These are phyloP conservation scores for Sanguinoderma infundibulare DNA, from an alignment of 1,284 basidiomycete species.

Conservation along the genomic window DNA sequence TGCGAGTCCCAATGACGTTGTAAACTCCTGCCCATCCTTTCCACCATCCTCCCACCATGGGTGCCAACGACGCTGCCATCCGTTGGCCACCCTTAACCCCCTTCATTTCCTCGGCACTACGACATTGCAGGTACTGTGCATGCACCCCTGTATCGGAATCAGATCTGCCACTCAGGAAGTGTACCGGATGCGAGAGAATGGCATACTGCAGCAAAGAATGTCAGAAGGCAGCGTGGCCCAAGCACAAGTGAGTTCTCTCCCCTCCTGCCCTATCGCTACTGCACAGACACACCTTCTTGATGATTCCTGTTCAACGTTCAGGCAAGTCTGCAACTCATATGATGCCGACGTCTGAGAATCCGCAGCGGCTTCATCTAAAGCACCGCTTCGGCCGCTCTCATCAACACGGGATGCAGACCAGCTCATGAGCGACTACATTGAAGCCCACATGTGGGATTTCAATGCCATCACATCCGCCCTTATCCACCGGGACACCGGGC, in stretches of 20 bases:
- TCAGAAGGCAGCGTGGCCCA: not conserved
- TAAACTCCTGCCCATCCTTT: too few species aligned
- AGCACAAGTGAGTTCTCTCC: not conserved
- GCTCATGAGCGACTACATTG: not conserved
- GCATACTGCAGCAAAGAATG: conserved; percentile 1
- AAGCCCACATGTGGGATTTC: not conserved
- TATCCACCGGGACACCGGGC: not conserved
- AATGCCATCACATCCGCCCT: not conserved
- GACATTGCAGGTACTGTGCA: too few species aligned
- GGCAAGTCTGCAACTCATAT: not conserved
- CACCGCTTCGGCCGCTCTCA: not conserved
- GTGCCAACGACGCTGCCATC: not conserved
- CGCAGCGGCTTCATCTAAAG: not conserved
- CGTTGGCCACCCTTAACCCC: not conserved
- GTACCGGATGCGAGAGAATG: not conserved
- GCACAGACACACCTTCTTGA: not conserved
- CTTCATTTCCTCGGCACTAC: not conserved
- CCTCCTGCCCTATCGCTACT: not conserved
- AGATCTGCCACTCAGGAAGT: not conserved
- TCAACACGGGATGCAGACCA: not conserved
- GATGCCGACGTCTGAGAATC: too few species aligned
- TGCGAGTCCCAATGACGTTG: too few species aligned
- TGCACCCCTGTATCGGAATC: not conserved
- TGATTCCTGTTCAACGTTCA: not conserved
- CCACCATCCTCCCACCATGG: too few species aligned